Percentiles rank a stretch among this genome's conserved stretches.
phyloP scores from a whole-genome alignment of 495 filamentous ascomycete species.

The Ramalina peruviana region DNA sequence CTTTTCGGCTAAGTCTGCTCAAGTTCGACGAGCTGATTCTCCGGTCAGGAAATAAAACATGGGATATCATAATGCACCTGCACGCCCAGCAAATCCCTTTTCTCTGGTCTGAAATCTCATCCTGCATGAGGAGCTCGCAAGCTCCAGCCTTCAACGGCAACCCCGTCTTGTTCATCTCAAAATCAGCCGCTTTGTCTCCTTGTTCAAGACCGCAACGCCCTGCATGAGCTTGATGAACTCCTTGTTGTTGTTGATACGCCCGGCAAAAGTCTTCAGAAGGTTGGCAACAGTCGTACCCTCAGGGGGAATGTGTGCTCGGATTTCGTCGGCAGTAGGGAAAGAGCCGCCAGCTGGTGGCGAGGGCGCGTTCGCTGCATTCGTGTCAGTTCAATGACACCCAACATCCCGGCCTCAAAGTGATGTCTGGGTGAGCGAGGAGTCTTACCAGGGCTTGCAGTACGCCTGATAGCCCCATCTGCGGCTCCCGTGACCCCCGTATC shows the following conservation, averaged over 20 bases:
- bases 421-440: slow-evolving; percentile 2
- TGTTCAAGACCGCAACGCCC: slow-evolving; percentile 1
- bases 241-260: slow-evolving; percentile 11
- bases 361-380: background rate
- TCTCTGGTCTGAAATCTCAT: too few relatives aligned
- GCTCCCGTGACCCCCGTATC: slow-evolving; percentile 23
- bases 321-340: slow-evolving; percentile 53
- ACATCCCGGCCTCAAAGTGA: background rate
- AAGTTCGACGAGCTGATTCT: too few relatives aligned
- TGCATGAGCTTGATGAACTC: slow-evolving; percentile 31
- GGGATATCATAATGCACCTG: too few relatives aligned
- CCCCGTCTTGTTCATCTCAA: too few relatives aligned
- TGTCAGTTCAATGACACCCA: too few relatives aligned
- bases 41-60: too few relatives aligned
- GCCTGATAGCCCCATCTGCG: slow-evolving; percentile 19
- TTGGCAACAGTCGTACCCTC: slow-evolving; percentile 52
- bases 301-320: slow-evolving; percentile 50
- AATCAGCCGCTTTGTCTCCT: background rate
- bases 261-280: slow-evolving; percentile 45
- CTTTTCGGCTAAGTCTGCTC: too few relatives aligned
- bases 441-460: slow-evolving; percentile 14
- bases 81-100: too few relatives aligned
- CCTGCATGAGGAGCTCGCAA: too few relatives aligned
- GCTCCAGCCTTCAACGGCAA: too few relatives aligned
- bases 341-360: slow-evolving; percentile 13